Conservation (phyloP, 1,139 yeast species). For the Candida gigantensis region DNA sequence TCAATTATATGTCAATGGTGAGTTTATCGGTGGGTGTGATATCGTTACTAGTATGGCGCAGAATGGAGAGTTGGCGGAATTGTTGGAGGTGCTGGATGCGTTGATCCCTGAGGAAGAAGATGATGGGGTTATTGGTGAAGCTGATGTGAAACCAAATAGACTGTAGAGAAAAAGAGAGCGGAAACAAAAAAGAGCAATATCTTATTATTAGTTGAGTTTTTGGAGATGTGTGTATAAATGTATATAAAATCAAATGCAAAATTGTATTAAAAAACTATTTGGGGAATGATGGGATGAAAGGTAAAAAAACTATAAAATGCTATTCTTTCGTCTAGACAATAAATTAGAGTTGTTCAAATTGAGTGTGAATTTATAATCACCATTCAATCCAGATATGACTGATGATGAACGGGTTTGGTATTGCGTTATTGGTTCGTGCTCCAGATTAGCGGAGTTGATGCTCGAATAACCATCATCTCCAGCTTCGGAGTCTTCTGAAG, state of each 20-base stretch:
- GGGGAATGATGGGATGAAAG: no score
- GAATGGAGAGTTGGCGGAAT: constrained; percentile 82
- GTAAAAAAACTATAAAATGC: constrained; percentile 19
- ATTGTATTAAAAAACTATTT: no score
- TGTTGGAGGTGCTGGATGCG: constrained; percentile 77
- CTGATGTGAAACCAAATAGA: constrained; percentile 39
- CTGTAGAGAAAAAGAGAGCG: constrained; percentile 3
- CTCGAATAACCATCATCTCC: constrained; percentile 12
- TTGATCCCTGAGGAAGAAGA: constrained; percentile 74
- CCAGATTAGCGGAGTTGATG: constrained; percentile 13
- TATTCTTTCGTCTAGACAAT: constrained; percentile 35
- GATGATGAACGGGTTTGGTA: constrained; percentile 48
- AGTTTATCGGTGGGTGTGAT: constrained; percentile 97
- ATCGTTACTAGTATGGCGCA: constrained; percentile 91
- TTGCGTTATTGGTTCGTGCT: constrained; percentile 17
- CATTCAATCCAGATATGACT: constrained; percentile 40
- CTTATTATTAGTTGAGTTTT: no score
- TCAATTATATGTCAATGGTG: constrained; percentile 69
- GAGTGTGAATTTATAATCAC: constrained; percentile 45
- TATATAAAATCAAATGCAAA: no score
- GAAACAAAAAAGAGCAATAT: no score
- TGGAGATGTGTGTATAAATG: no score
- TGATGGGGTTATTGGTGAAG: constrained; percentile 24
- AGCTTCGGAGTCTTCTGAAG: neutral
- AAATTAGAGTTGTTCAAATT: constrained; percentile 46